Evolutionary conservation across 2,329 filamentous ascomycete genomes (phyloP), one percentile per base, ranked within the genome.

Genomic region (Ciborinia camelliae): DNA sequence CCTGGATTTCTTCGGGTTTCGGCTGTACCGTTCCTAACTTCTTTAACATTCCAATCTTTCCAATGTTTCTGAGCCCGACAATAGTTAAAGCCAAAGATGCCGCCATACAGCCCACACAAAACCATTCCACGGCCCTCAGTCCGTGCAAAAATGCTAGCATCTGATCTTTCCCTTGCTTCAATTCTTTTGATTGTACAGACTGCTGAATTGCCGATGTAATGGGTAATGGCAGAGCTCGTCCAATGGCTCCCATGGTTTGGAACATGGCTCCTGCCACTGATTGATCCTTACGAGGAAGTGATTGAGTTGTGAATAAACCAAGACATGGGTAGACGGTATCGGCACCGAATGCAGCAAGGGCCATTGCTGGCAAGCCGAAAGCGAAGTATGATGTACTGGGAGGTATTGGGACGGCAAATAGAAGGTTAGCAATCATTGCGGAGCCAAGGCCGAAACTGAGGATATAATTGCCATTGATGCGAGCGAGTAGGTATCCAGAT

Each of bases 251-350:
- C 15, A 87, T 82, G 0, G 87, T 82, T 66, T 90, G 90, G 72
- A 90, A 84, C 10, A 90, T 80, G 0, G 86, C 88, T 0, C 87
- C 88, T 0, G 87, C 88, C 0, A 90, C 75, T 1, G 86, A 86
- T 71, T 90, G 88, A 67, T 91, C 87, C 58, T 85, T 83, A 0
- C 79, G 77, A 0, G 87, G 84, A 0, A 91, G 78, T 0, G 83
- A 79, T 66, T 85, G 84, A 0, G 87, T 87, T 0, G 84, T 87
- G 72, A 89, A 90, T 0, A 91, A 79, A 0, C 85, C 86, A 23
- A 90, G 77, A 5, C 83, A 84, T 0, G 88, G 87, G 79, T 85
- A 90, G 0, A 87, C 80, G 0, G 85, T 88, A 71, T 91, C 88
- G 3, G 86, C 85, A 39, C 88, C 88, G 43, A 88, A 78, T 10